phyloP scores from a whole-genome alignment of 306 rosid genomes.

The Clitoria ternatea region DNA sequence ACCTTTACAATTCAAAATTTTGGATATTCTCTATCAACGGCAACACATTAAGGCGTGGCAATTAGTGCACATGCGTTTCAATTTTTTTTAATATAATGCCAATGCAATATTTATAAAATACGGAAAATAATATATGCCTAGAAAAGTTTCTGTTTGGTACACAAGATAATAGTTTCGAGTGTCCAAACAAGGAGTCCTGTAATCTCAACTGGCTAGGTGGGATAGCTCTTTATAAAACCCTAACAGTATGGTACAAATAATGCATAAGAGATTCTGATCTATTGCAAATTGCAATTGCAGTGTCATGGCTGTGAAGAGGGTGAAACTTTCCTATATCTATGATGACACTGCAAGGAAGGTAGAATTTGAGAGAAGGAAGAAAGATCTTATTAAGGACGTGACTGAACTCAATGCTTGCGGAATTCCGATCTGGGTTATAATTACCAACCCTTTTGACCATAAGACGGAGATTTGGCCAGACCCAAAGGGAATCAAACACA shows the following conservation, averaged over 20 bases:
- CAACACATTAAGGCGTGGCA: background rate
- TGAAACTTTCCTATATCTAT: slow-evolving; percentile 35
- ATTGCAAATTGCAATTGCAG: no score
- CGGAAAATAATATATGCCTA: background rate
- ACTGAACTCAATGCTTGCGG: slow-evolving; percentile 57
- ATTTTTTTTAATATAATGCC: background rate
- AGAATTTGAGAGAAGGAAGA: slow-evolving; percentile 51
- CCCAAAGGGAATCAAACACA: background rate
- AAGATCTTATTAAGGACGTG: slow-evolving; percentile 30
- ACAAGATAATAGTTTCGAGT: background rate
- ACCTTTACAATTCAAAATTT: background rate
- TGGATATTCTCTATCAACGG: background rate
- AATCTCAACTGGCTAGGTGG: background rate
- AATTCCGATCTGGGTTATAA: slow-evolving; percentile 46
- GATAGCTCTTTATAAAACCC: background rate
- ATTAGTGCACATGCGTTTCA: no score
- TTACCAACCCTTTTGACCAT: slow-evolving; percentile 39
- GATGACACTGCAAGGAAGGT: slow-evolving; percentile 41
- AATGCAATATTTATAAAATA: no score
- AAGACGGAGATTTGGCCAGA: slow-evolving; percentile 47
- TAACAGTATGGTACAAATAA: background rate
- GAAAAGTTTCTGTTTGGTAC: background rate
- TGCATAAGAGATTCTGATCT: background rate
- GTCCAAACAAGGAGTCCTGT: background rate
- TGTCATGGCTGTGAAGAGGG: slow-evolving; percentile 50